Evolutionary conservation across 1,139 yeast genomes (phyloP).

Genomic region (Hansenula sp.): DNA sequence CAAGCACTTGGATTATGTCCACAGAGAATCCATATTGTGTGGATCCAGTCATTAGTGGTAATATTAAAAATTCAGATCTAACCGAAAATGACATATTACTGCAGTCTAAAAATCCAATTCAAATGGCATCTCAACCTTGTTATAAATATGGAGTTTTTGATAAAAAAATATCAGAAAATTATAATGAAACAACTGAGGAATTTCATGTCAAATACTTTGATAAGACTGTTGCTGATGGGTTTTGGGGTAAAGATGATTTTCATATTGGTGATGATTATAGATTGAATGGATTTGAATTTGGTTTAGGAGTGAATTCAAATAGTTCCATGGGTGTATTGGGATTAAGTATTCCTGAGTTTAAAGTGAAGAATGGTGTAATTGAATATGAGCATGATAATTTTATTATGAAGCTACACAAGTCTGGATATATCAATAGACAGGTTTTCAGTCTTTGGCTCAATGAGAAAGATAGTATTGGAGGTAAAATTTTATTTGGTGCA

Average conservation of each 20-base stretch:
- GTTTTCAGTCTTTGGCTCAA: slow-evolving; percentile 51
- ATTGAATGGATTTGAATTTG: slow-evolving; percentile 37
- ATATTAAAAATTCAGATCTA: neutral
- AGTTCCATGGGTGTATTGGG: slow-evolving; percentile 51
- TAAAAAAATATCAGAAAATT: slow-evolving; percentile 34
- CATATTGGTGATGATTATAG: slow-evolving; percentile 34
- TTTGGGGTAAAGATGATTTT: slow-evolving; percentile 53
- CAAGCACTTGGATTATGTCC: slow-evolving; percentile 55
- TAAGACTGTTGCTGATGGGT: slow-evolving; percentile 49
- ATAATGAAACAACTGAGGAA: slow-evolving; percentile 13
- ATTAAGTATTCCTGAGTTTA: slow-evolving; percentile 36
- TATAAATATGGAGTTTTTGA: slow-evolving; percentile 42
- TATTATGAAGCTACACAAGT: slow-evolving; percentile 44
- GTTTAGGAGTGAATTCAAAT: slow-evolving; percentile 49
- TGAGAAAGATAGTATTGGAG: slow-evolving; percentile 31
- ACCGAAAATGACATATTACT: neutral
- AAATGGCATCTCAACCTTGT: slow-evolving; percentile 6
- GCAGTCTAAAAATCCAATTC: neutral
- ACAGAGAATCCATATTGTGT: slow-evolving; percentile 25
- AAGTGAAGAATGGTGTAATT: slow-evolving; percentile 5
- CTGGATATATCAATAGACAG: slow-evolving; percentile 43
- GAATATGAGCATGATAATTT: slow-evolving; percentile 40
- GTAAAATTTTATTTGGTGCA: slow-evolving; percentile 51
- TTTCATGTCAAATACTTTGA: slow-evolving; percentile 30
- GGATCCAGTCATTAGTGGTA: neutral